These are phyloP conservation scores for Fusarium siculi DNA, from an alignment of 2,329 filamentous ascomycete species.

Conservation along the genomic window DNA sequence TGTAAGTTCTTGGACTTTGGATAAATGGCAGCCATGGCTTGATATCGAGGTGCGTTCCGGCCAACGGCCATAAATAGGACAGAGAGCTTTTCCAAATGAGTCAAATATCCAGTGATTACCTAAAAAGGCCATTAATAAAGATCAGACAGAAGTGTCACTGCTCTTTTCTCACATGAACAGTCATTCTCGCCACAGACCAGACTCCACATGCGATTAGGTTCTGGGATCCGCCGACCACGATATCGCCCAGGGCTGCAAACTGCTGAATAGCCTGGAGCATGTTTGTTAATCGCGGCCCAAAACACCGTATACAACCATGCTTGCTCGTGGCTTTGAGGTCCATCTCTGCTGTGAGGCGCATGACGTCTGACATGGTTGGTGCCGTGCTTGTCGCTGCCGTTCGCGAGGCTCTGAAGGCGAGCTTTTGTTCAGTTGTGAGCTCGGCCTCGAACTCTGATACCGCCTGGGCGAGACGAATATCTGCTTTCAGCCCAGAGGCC, in stretches of 20 bases:
- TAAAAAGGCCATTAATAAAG: rapidly evolving
- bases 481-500: not conserved
- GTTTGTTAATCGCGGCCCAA: not conserved
- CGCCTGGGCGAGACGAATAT: not conserved
- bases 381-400: not conserved
- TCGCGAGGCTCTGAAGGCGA: not conserved
- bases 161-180: not conserved
- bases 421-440: not conserved
- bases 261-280: not conserved
- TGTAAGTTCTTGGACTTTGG: not conserved
- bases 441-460: not conserved
- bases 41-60: not conserved
- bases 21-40: not conserved
- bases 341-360: not conserved
- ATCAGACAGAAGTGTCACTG: rapidly evolving
- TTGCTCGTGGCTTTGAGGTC: not conserved
- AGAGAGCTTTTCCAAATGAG: not conserved
- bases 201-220: not conserved
- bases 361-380: not conserved
- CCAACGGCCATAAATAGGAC: not conserved
- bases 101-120: not conserved
- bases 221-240: not conserved
- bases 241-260: not conserved
- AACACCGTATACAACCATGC: not conserved
- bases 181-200: not conserved